Evolutionary conservation across 2,329 filamentous ascomycete genomes (phyloP).

Genomic region (Colletotrichum musae): DNA sequence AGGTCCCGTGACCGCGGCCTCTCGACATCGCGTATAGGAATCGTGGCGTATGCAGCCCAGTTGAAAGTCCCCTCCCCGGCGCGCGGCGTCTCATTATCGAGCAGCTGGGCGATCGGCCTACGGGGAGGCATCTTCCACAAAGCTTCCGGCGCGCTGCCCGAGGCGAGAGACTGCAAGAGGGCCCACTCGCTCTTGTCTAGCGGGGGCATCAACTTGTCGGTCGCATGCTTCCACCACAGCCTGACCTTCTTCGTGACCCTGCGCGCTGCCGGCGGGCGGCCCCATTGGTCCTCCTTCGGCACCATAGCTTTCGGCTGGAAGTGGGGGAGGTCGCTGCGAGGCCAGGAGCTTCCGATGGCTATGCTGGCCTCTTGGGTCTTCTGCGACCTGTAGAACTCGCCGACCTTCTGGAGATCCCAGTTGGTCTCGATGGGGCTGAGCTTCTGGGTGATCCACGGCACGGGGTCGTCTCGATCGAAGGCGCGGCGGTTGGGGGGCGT

Average conservation of each 20-base stretch:
- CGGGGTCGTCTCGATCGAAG: conserved; percentile 15
- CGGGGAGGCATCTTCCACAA: conserved; percentile 57
- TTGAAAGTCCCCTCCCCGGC: conserved; percentile 49
- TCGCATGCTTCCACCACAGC: conserved; percentile 62
- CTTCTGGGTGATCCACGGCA: conserved; percentile 48
- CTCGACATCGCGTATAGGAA: conserved; percentile 57
- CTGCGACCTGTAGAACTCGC: conserved; percentile 59
- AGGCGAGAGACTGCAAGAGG: conserved; percentile 61
- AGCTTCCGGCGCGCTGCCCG: conserved; percentile 54
- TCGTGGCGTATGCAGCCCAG: conserved; percentile 60
- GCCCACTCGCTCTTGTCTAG: conserved; percentile 70
- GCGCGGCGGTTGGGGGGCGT: conserved; percentile 11
- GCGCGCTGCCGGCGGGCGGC: conserved; percentile 57
- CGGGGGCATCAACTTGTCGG: conserved; percentile 68
- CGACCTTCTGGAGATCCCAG: conserved; percentile 65
- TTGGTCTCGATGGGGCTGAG: conserved; percentile 56
- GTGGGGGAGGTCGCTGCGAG: conserved; percentile 41
- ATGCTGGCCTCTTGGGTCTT: conserved; percentile 48
- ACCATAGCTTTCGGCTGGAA: conserved; percentile 54
- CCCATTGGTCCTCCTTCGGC: conserved; percentile 65
- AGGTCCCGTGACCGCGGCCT: conserved; percentile 51
- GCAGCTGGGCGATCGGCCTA: conserved; percentile 48
- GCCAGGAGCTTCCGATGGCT: conserved; percentile 46
- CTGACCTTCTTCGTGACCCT: conserved; percentile 59
- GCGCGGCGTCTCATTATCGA: background rate